These are phyloP conservation scores for Xerocomus minutiporus DNA, from an alignment of 1,284 basidiomycete genomes.

Conservation along the genomic window DNA sequence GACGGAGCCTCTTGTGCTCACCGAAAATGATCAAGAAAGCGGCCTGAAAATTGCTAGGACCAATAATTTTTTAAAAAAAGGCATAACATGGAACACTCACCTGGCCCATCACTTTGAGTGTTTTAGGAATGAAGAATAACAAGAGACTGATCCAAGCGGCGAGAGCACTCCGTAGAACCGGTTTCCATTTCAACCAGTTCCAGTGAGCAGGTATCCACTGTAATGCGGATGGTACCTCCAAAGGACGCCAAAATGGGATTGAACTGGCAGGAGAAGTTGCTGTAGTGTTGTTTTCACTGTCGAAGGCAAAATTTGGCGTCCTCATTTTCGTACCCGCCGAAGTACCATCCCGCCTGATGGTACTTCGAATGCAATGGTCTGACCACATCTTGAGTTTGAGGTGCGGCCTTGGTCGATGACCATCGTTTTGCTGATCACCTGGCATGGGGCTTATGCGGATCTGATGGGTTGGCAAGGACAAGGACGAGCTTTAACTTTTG, in stretches of 20 bases:
- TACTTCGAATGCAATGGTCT: background rate
- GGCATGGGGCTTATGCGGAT: conserved; percentile 7
- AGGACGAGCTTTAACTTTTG: background rate
- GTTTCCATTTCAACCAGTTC: conserved; percentile 58
- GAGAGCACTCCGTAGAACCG: conserved; percentile 59
- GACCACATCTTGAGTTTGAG: conserved; percentile 8
- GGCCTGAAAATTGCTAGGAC: conserved; percentile 38
- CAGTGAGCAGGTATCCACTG: conserved; percentile 57
- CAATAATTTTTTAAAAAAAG: conserved; percentile 2
- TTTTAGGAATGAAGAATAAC: conserved; percentile 56
- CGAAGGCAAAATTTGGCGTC: background rate
- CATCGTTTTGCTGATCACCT: conserved; percentile 1
- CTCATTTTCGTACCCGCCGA: conserved; percentile 2
- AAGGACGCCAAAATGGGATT: background rate
- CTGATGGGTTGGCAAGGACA: background rate
- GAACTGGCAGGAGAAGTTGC: background rate
- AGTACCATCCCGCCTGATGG: too few relatives aligned
- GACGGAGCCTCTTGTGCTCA: conserved; percentile 22
- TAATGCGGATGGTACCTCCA: conserved; percentile 29
- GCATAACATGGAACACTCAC: conserved; percentile 33
- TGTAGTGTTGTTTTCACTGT: background rate
- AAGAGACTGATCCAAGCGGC: conserved; percentile 62
- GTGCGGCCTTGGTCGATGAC: conserved; percentile 1
- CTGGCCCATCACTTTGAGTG: conserved; percentile 54
- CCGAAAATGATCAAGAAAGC: conserved; percentile 66